Conservation (phyloP, 2,329 filamentous ascomycete species). For the Colletotrichum orbiculare region DNA sequence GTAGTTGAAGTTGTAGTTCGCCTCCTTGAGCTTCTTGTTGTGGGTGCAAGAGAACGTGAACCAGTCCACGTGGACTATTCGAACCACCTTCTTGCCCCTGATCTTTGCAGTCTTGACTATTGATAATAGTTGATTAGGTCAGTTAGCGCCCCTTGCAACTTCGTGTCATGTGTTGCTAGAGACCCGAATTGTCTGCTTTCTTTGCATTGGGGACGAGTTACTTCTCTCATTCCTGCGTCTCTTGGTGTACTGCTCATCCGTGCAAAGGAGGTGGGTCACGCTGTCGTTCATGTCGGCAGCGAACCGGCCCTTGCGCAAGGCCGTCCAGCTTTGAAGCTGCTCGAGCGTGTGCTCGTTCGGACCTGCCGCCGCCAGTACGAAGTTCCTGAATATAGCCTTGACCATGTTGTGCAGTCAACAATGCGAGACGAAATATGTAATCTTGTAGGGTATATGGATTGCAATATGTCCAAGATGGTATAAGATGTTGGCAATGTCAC, state of each 20-base stretch:
- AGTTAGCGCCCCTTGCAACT: neutral
- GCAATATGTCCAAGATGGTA: too few relatives aligned
- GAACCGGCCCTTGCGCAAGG: constrained; percentile 69
- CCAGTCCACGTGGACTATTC: constrained; percentile 64
- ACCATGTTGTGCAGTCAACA: constrained; percentile 18
- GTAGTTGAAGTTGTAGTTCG: constrained; percentile 53
- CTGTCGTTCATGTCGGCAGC: constrained; percentile 58
- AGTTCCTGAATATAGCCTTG: constrained; percentile 60
- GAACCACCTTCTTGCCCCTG: constrained; percentile 44
- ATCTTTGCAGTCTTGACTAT: constrained; percentile 53
- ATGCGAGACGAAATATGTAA: neutral
- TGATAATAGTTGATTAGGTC: neutral
- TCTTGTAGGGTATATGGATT: neutral
- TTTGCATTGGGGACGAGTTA: neutral
- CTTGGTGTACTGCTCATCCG: constrained; percentile 67
- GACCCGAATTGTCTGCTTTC: neutral
- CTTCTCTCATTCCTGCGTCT: constrained; percentile 23
- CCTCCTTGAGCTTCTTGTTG: constrained; percentile 43
- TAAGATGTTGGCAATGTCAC: too few relatives aligned
- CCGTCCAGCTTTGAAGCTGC: constrained; percentile 75
- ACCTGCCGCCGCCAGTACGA: constrained; percentile 69
- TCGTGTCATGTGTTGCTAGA: neutral
- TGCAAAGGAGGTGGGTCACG: constrained; percentile 80
- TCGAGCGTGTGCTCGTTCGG: constrained; percentile 58
- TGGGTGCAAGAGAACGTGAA: constrained; percentile 57